Conservation (phyloP, 352 stramenopile species). For the Phytophthora melonis region DNA sequence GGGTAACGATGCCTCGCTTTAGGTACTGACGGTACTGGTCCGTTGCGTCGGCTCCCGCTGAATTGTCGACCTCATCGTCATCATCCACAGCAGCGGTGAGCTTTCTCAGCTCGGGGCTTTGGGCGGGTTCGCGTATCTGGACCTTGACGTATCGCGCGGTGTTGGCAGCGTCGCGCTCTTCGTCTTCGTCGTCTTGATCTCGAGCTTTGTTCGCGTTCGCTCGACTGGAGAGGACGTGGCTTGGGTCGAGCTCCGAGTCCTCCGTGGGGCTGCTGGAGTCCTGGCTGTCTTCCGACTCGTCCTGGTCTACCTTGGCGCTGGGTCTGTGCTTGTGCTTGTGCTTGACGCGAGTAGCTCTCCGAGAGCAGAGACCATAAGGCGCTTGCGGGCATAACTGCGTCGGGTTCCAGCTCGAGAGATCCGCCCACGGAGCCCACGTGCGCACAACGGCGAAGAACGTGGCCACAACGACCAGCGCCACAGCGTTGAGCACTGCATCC, state of each 20-base stretch:
- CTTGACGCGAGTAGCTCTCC: background rate
- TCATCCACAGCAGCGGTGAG: background rate
- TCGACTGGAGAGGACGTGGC: background rate
- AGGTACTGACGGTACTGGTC: background rate
- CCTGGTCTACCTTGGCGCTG: background rate
- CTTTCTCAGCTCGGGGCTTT: background rate
- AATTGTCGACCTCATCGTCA: background rate
- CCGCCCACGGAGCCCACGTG: conserved; percentile 21
- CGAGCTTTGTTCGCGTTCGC: background rate
- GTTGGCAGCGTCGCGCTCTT: background rate
- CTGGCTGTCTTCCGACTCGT: background rate
- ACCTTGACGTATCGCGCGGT: conserved; percentile 1
- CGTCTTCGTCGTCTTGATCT: background rate
- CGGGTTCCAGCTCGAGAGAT: conserved; percentile 39
- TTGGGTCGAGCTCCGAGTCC: background rate
- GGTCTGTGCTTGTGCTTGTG: background rate
- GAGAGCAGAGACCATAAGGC: background rate
- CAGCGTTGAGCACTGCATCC: conserved; percentile 26
- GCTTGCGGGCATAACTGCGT: background rate
- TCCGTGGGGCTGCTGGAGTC: conserved; percentile 1
- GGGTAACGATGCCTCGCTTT: background rate
- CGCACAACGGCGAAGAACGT: conserved; percentile 30
- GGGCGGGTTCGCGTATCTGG: background rate
- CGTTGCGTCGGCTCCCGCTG: no score
- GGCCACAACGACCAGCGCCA: conserved; percentile 1